Evolutionary conservation across 1,284 basidiomycete species (phyloP).

Genomic region (Farysia itapuensis): DNA sequence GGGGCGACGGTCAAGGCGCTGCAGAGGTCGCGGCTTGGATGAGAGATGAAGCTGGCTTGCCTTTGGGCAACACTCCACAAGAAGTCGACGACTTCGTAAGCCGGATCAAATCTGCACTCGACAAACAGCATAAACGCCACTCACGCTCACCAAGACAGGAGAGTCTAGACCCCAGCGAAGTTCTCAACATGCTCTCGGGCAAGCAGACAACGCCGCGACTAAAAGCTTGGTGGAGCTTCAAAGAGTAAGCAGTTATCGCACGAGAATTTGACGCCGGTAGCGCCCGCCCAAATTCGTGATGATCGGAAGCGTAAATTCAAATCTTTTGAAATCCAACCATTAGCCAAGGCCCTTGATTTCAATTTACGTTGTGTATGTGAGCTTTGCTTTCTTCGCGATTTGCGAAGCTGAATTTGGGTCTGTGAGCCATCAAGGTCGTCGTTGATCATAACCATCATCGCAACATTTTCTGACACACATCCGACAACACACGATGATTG

Average conservation of each 20-base stretch:
- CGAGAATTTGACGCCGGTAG: too few species aligned
- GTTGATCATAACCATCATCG: too few species aligned
- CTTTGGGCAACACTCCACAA: conserved; percentile 1
- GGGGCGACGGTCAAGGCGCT: conserved; percentile 20
- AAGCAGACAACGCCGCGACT: conserved; percentile 16
- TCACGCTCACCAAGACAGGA: neutral
- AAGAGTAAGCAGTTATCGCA: too few species aligned
- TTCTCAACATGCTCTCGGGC: conserved; percentile 27
- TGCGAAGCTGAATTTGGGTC: too few species aligned
- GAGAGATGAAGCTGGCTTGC: conserved; percentile 32
- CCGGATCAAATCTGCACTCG: conserved; percentile 19
- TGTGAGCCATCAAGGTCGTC: too few species aligned
- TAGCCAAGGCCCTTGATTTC: too few species aligned
- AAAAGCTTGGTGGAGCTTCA: conserved; percentile 30
- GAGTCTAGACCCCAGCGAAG: conserved; percentile 3
- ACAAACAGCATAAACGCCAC: neutral
- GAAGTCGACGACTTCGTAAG: conserved; percentile 9
- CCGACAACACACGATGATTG: conserved; percentile 33
- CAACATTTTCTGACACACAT: too few species aligned
- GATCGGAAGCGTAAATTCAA: too few species aligned
- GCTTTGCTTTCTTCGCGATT: too few species aligned
- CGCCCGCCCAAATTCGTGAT: too few species aligned
- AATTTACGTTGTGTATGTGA: too few species aligned
- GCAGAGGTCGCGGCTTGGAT: conserved; percentile 37
- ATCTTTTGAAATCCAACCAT: too few species aligned